phyloP scores from a whole-genome alignment of 192 early-diverging fungal species.

The Coemansia umbellata region DNA sequence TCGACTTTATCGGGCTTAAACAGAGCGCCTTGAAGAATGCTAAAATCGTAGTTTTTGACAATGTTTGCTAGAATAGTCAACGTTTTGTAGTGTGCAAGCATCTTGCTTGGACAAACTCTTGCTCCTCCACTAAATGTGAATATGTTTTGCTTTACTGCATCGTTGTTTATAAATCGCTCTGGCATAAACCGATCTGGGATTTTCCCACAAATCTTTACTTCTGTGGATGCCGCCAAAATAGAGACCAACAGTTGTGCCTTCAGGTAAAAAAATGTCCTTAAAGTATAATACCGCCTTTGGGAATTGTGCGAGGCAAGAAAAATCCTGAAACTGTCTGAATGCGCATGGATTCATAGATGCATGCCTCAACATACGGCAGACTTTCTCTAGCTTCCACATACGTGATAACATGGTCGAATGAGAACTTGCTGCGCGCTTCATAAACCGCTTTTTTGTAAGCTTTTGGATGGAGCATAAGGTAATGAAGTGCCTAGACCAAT shows the following conservation, averaged over 20 bases:
- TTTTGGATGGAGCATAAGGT: constrained; percentile 17
- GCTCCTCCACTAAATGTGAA: constrained; percentile 29
- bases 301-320: constrained; percentile 18
- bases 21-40: neutral
- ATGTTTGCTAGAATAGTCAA: constrained; percentile 20
- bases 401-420: constrained; percentile 8
- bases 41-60: constrained; percentile 25
- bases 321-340: constrained; percentile 22
- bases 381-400: constrained; percentile 12
- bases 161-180: constrained; percentile 22
- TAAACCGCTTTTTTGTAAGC: neutral
- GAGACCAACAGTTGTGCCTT: constrained; percentile 10
- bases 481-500: constrained; percentile 31
- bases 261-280: constrained; percentile 32
- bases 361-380: constrained; percentile 31
- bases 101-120: constrained; percentile 26
- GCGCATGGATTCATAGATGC: constrained; percentile 34
- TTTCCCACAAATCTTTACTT: constrained; percentile 3
- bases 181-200: constrained; percentile 31
- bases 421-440: constrained; percentile 22
- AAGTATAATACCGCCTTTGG: constrained; percentile 19
- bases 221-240: constrained; percentile 26
- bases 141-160: constrained; percentile 2
- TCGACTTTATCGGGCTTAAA: constrained; percentile 9
- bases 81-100: constrained; percentile 29